phyloP scores from a whole-genome alignment of 257 asterid species.

The Leptodermis oblonga region DNA sequence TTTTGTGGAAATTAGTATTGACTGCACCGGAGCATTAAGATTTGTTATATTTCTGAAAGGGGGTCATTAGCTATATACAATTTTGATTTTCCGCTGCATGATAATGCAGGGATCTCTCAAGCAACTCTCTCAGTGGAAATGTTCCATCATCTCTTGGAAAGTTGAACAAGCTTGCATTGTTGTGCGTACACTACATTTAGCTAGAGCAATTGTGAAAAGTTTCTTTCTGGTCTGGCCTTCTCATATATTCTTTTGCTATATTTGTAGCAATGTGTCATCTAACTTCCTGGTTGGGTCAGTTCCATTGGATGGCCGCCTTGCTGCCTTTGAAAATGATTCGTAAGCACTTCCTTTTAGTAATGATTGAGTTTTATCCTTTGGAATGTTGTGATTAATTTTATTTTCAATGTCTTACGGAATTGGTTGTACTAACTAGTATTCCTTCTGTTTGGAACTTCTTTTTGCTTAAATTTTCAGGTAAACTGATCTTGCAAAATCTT shows the following conservation, averaged over 20 bases:
- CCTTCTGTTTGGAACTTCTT: not conserved
- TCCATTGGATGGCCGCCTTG: slow-evolving; percentile 81
- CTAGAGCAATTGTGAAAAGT: slow-evolving; percentile 13
- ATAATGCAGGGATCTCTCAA: slow-evolving; percentile 79
- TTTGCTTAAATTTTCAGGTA: not conserved
- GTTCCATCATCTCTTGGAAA: slow-evolving; percentile 93
- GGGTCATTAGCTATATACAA: not conserved
- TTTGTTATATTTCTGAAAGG: too few relatives aligned
- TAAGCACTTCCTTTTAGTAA: slow-evolving; percentile 38
- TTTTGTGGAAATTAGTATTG: not conserved
- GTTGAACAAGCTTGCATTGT: slow-evolving; percentile 55
- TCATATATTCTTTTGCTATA: slow-evolving; percentile 25
- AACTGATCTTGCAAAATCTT: not conserved
- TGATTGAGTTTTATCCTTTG: not conserved
- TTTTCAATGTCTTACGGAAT: not conserved
- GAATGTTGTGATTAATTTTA: not conserved
- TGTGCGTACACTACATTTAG: slow-evolving; percentile 52
- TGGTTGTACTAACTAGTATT: not conserved
- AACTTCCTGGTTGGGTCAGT: slow-evolving; percentile 85
- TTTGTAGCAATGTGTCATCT: slow-evolving; percentile 84
- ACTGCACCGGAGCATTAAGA: not conserved
- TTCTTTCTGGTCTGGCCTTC: slow-evolving; percentile 23
- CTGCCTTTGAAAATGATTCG: slow-evolving; percentile 68
- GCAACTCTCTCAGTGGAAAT: slow-evolving; percentile 93
- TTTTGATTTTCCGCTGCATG: slow-evolving; percentile 14